Conservation (phyloP, 176 grass and related monocot species). For the Oryza australiensis region DNA sequence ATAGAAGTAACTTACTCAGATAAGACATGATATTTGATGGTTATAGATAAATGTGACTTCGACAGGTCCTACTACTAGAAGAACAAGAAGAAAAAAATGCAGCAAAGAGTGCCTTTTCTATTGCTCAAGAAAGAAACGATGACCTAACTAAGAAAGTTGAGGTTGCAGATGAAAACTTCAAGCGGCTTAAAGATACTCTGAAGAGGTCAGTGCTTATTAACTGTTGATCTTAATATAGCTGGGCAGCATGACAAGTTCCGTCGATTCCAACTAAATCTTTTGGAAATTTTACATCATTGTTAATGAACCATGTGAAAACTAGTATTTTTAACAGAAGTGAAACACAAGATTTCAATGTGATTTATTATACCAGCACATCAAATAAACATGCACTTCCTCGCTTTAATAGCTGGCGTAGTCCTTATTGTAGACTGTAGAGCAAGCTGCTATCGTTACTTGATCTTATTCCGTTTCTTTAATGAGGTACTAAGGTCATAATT, state of each 20-base stretch:
- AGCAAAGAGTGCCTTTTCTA: constrained; percentile 46
- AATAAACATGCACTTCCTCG: constrained; percentile 5
- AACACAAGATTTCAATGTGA: not conserved
- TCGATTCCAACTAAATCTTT: constrained; percentile 9
- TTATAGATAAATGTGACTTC: constrained; percentile 21
- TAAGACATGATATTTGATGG: constrained; percentile 35
- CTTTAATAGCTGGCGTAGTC: not conserved
- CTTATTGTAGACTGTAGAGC: not conserved
- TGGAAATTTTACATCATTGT: not conserved
- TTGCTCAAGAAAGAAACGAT: constrained; percentile 48
- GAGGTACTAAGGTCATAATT: not conserved
- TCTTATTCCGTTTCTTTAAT: not conserved
- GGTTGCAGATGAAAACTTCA: constrained; percentile 45
- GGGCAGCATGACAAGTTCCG: not conserved
- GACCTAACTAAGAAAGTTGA: constrained; percentile 48
- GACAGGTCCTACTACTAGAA: constrained; percentile 49
- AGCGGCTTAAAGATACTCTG: constrained; percentile 50
- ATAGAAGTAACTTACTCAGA: constrained; percentile 4
- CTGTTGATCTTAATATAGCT: constrained; percentile 10
- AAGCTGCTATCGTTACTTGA: too few species aligned
- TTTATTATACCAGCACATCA: not conserved
- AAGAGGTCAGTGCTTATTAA: constrained; percentile 51
- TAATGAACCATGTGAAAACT: not conserved
- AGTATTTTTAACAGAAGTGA: not conserved
- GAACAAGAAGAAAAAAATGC: constrained; percentile 58